Evolutionary conservation across 2,329 filamentous ascomycete species (phyloP).

Genomic region (Verruconis gallopava): DNA sequence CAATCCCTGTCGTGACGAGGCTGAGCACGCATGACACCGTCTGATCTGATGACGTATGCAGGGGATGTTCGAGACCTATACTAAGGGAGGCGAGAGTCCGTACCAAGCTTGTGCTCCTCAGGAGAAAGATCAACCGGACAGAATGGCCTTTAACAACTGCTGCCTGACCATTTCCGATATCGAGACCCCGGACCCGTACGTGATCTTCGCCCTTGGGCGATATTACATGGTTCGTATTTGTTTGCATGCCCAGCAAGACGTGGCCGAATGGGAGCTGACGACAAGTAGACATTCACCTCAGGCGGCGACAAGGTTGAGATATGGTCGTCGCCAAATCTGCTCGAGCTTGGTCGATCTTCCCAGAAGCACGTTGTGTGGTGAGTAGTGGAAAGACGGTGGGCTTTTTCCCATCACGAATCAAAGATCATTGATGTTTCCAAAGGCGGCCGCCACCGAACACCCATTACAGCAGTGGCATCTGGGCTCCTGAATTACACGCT

Average conservation of each 20-base stretch:
- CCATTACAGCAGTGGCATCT: constrained; percentile 34
- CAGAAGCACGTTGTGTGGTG: constrained; percentile 6
- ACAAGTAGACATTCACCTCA: constrained; percentile 9
- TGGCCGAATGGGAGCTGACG: too few relatives aligned
- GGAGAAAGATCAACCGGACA: not conserved
- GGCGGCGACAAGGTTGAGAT: constrained; percentile 10
- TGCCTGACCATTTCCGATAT: constrained; percentile 30
- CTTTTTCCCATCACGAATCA: too few relatives aligned
- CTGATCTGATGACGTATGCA: not conserved
- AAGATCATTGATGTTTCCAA: too few relatives aligned
- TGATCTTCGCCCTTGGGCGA: constrained; percentile 27
- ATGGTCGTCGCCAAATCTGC: constrained; percentile 8
- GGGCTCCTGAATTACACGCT: constrained; percentile 43
- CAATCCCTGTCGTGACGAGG: too few relatives aligned
- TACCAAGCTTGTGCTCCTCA: too few relatives aligned
- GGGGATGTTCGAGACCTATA: too few relatives aligned
- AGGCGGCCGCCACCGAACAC: constrained; percentile 30
- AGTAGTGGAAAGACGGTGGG: too few relatives aligned
- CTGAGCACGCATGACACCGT: not conserved
- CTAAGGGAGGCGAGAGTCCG: too few relatives aligned
- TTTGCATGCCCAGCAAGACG: too few relatives aligned
- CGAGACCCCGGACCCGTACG: constrained; percentile 32
- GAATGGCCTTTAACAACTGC: constrained; percentile 22
- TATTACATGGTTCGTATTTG: constrained; percentile 32
- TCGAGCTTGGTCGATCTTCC: not conserved